Percentiles rank a stretch among this genome's conserved stretches.
phyloP scores from a whole-genome alignment of 495 filamentous ascomycete species.

The Clavariopsis aquatica region DNA sequence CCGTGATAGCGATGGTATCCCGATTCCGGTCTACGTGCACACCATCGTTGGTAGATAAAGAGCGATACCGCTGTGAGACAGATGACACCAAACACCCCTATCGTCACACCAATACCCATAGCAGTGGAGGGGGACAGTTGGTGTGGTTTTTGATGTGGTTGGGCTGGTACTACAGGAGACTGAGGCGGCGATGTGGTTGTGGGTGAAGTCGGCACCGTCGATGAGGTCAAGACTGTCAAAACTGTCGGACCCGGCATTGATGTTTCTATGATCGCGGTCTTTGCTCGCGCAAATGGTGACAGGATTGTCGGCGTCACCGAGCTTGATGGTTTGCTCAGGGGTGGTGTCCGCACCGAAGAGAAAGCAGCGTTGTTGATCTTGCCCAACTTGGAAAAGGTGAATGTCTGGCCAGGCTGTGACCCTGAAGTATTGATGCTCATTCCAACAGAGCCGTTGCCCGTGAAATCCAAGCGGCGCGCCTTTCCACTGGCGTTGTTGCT shows the following conservation, averaged over 20 bases:
- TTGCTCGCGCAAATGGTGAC: background rate
- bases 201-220: background rate
- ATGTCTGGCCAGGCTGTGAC: constrained; percentile 7
- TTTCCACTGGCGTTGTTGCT: background rate
- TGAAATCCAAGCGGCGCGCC: background rate
- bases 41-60: constrained; percentile 10
- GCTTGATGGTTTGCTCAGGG: too few species aligned
- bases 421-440: constrained; percentile 1
- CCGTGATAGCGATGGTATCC: background rate
- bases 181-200: background rate
- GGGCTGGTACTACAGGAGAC: background rate
- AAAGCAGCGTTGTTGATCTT: constrained; percentile 21
- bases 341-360: constrained; percentile 9
- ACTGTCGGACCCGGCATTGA: too few species aligned
- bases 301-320: background rate
- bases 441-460: background rate
- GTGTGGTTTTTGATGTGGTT: background rate
- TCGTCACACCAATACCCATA: constrained; percentile 19
- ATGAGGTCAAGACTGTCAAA: background rate
- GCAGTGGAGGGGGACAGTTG: constrained; percentile 11
- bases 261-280: background rate
- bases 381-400: constrained; percentile 5
- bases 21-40: background rate
- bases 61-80: background rate
- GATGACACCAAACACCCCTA: constrained; percentile 14